These are phyloP conservation scores for Benincasa hispida DNA, from an alignment of 306 rosid species.

Conservation along the genomic window DNA sequence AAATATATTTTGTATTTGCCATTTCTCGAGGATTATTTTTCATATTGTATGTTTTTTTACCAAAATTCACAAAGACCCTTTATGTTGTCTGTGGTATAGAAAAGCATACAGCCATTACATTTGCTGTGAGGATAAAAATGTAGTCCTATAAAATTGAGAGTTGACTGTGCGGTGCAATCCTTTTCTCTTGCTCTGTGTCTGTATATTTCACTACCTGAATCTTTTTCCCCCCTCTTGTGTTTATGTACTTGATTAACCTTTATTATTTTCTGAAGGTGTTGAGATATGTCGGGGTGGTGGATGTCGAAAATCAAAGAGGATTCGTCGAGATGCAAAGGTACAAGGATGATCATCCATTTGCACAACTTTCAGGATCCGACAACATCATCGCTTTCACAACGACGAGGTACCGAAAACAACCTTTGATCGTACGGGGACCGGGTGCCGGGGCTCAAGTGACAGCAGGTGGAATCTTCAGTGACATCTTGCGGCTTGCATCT, in stretches of 20 bases:
- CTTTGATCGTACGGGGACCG: conserved; percentile 87
- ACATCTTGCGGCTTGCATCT: conserved; percentile 87
- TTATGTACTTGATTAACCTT: background rate
- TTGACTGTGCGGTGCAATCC: background rate
- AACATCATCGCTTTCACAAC: conserved; percentile 92
- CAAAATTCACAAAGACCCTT: no score
- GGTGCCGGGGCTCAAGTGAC: conserved; percentile 99
- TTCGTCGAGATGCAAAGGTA: conserved; percentile 61
- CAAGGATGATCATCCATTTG: conserved; percentile 92
- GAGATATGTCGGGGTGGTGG: conserved; percentile 96
- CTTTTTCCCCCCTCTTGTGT: background rate
- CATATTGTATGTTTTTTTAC: no score
- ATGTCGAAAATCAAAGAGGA: conserved; percentile 55
- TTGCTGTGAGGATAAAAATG: no score
- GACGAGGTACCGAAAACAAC: conserved; percentile 64
- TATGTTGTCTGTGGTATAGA: no score
- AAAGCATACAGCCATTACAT: no score
- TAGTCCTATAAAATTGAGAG: no score
- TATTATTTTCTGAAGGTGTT: conserved; percentile 48
- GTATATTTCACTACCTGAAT: background rate
- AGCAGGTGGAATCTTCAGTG: conserved; percentile 93
- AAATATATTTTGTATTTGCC: background rate
- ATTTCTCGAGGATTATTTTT: background rate
- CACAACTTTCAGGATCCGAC: conserved; percentile 88
- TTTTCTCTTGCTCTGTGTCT: background rate